A percentile compares a stretch with the other conserved stretches of the same genome.
Conservation (phyloP, 441 rosid genomes). For the Metrosideros polymorpha region DNA sequence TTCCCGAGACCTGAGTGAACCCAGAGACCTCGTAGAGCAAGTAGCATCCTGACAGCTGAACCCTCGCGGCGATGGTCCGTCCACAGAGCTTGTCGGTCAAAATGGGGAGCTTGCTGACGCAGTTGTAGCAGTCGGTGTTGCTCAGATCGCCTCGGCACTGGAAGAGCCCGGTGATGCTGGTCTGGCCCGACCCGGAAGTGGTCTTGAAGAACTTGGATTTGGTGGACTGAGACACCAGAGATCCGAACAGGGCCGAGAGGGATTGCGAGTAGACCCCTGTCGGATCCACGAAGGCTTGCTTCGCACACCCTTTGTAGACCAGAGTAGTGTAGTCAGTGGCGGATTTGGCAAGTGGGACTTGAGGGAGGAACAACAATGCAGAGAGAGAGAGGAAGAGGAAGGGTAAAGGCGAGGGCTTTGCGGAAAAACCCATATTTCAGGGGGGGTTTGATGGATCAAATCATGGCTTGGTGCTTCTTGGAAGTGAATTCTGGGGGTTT, state of each 20-base stretch:
- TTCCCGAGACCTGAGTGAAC: constrained; percentile 77
- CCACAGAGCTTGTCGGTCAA: constrained; percentile 77
- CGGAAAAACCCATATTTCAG: constrained; percentile 42
- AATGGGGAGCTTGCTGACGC: constrained; percentile 84
- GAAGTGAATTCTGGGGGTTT: constrained; percentile 7
- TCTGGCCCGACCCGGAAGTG: constrained; percentile 65
- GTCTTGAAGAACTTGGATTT: constrained; percentile 79
- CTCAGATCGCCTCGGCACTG: constrained; percentile 93
- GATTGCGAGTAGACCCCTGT: constrained; percentile 70
- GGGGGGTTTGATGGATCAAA: constrained; percentile 26
- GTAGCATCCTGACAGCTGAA: constrained; percentile 89
- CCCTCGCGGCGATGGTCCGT: constrained; percentile 61
- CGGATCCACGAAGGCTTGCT: constrained; percentile 73
- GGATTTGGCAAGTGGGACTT: constrained; percentile 22
- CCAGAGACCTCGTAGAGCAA: constrained; percentile 78
- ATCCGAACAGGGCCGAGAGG: constrained; percentile 73
- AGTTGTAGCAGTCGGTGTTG: constrained; percentile 69
- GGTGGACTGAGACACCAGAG: constrained; percentile 75
- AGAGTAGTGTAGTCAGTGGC: constrained; percentile 53
- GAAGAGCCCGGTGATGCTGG: constrained; percentile 75
- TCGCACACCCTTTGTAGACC: constrained; percentile 91
- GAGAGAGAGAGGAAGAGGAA: constrained; percentile 19
- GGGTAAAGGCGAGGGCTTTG: neutral
- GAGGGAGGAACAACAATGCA: constrained; percentile 14
- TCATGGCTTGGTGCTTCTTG: constrained; percentile 20